Evolutionary conservation across 2,329 filamentous ascomycete genomes (phyloP).

Genomic region (Geosmithia morbida): DNA sequence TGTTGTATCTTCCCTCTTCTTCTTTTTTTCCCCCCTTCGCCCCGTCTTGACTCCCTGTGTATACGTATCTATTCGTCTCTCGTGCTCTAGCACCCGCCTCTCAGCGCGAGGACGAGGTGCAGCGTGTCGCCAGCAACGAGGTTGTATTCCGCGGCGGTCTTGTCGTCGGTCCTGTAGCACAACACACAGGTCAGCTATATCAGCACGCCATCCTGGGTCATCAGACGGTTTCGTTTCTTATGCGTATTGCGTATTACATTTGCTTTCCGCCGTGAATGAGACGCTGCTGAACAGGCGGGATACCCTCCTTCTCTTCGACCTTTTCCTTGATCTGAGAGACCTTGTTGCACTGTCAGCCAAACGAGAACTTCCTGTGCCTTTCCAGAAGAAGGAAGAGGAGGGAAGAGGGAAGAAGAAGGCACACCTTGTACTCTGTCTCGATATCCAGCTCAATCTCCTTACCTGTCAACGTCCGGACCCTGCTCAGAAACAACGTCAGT

Average conservation of each 20-base stretch:
- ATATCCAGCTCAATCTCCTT: slow-evolving; percentile 99
- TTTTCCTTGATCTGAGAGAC: slow-evolving; percentile 96
- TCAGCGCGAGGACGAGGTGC: slow-evolving; percentile 86
- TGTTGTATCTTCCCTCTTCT: too few species aligned
- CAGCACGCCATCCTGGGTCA: too few species aligned
- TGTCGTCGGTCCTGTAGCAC: slow-evolving; percentile 69
- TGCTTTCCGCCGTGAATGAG: slow-evolving; percentile 96
- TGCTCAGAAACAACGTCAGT: slow-evolving; percentile 19
- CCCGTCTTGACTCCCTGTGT: background rate
- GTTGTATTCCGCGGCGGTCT: slow-evolving; percentile 78
- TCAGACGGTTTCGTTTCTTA: too few species aligned
- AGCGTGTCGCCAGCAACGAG: slow-evolving; percentile 87
- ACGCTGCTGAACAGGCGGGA: slow-evolving; percentile 90
- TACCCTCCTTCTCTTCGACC: slow-evolving; percentile 97
- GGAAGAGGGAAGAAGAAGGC: slow-evolving; percentile 1
- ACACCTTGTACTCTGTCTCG: slow-evolving; percentile 82
- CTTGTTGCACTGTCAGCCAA: slow-evolving; percentile 37
- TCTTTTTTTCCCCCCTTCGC: too few species aligned
- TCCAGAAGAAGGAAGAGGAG: background rate
- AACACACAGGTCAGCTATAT: background rate
- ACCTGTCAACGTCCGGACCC: slow-evolving; percentile 92
- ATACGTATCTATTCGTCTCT: background rate
- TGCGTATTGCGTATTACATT: slow-evolving; percentile 54
- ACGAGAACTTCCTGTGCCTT: too few species aligned
- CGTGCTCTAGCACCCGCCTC: slow-evolving; percentile 44